Conservation (phyloP, 2,329 filamentous ascomycete genomes). For the Diaporthe capsici region DNA sequence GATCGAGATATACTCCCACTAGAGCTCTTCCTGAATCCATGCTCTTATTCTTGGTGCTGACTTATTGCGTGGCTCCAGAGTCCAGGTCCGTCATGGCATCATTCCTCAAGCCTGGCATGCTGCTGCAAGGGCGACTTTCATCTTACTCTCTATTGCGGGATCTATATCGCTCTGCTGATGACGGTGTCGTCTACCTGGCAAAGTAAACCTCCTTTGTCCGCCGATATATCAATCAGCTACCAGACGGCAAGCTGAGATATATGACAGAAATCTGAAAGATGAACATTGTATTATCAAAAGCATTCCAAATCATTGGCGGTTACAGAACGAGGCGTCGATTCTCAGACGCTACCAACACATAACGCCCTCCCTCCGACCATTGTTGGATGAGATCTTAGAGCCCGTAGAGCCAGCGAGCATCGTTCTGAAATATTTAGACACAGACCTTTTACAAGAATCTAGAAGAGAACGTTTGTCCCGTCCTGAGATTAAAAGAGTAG, state of each 20-base stretch:
- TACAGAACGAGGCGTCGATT: not conserved
- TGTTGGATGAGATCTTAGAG: not conserved
- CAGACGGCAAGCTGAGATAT: too few species aligned
- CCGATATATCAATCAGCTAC: not conserved
- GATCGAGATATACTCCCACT: not conserved
- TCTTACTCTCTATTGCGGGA: not conserved
- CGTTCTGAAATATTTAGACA: conserved; percentile 43
- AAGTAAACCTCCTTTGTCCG: not conserved
- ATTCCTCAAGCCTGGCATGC: too few species aligned
- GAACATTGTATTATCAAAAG: not conserved
- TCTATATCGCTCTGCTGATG: not conserved
- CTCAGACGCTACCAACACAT: not conserved
- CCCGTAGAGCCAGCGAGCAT: not conserved
- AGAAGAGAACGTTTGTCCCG: conserved; percentile 45
- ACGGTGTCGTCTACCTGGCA: not conserved
- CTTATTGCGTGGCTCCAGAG: not conserved
- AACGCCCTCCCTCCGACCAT: not conserved
- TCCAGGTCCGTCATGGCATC: not conserved
- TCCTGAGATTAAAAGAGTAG: conserved; percentile 48
- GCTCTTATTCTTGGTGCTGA: not conserved
- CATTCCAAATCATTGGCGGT: not conserved
- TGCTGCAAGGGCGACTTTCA: not conserved
- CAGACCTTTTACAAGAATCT: conserved; percentile 46
- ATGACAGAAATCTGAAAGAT: not conserved
- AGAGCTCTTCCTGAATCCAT: not conserved